phyloP scores from a whole-genome alignment of 2,329 filamentous ascomycete genomes.

The Neoascochyta sp. region DNA sequence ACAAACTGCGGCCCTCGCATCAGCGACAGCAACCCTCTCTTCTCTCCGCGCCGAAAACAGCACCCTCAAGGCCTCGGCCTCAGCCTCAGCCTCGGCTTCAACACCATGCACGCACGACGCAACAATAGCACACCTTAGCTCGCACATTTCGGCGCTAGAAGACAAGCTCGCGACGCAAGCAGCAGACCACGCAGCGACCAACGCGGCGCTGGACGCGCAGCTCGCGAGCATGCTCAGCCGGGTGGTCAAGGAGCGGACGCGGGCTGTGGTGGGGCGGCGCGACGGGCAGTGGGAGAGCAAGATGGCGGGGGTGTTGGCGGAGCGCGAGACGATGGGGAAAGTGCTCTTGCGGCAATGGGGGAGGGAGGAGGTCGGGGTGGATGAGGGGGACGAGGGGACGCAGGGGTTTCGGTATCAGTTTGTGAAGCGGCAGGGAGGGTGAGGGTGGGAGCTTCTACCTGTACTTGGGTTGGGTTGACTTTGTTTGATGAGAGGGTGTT shows the following conservation, averaged over 20 bases:
- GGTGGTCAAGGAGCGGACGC: conserved; percentile 31
- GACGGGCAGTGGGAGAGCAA: conserved; percentile 36
- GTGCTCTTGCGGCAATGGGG: conserved; percentile 38
- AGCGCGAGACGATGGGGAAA: conserved; percentile 30
- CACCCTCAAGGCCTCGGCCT: conserved; percentile 5
- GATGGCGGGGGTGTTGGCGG: conserved; percentile 16
- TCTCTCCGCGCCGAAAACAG: conserved; percentile 8
- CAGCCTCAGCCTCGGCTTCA: background rate
- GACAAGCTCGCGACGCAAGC: conserved; percentile 16
- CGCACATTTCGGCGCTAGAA: conserved; percentile 16
- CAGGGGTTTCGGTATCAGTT: conserved; percentile 34
- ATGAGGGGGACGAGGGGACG: conserved; percentile 14
- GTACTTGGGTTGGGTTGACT: no score
- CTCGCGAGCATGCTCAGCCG: conserved; percentile 26
- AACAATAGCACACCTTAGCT: conserved; percentile 6
- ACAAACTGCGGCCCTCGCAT: conserved; percentile 19
- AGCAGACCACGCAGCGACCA: conserved; percentile 27
- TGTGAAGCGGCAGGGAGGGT: conserved; percentile 12
- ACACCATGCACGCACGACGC: conserved; percentile 1
- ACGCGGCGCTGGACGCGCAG: conserved; percentile 34
- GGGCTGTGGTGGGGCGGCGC: conserved; percentile 25
- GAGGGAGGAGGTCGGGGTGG: conserved; percentile 30
- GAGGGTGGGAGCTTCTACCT: no score
- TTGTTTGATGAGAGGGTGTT: no score
- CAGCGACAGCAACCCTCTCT: conserved; percentile 9